Percentiles rank a stretch among this genome's conserved stretches.
Conservation (phyloP, 768 basidiomycete species). For the Xerocomellus intermedius region DNA sequence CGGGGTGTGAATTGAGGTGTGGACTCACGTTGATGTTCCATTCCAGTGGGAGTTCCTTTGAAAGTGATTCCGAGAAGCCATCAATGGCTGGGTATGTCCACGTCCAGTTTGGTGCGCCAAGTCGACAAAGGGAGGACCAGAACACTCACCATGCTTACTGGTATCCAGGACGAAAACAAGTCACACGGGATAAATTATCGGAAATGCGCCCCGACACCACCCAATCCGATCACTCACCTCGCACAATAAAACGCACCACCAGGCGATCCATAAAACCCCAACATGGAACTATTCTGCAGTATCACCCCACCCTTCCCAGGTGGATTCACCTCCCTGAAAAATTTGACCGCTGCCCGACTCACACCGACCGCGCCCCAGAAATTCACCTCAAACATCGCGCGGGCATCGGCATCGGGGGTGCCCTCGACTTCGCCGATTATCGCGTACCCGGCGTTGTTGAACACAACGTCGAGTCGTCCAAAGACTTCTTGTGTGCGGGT, state of each 20-base stretch:
- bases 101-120: not conserved
- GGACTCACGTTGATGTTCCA: slow-evolving; percentile 16
- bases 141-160: slow-evolving; percentile 5
- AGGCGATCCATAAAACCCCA: too few relatives aligned
- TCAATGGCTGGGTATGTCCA: slow-evolving; percentile 3
- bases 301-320: slow-evolving; percentile 4
- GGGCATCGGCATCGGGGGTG: slow-evolving; percentile 28
- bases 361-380: slow-evolving; percentile 17
- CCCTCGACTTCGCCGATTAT: slow-evolving; percentile 34
- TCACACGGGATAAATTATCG: not conserved
- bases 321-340: slow-evolving; percentile 34
- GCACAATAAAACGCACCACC: slow-evolving; percentile 5
- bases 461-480: slow-evolving; percentile 42
- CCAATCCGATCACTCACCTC: slow-evolving; percentile 1
- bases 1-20: not conserved
- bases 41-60: slow-evolving; percentile 6
- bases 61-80: not conserved
- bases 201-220: too few relatives aligned
- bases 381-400: slow-evolving; percentile 34
- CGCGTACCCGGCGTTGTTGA: slow-evolving; percentile 38
- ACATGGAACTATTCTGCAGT: slow-evolving; percentile 9
- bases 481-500: slow-evolving; percentile 29
- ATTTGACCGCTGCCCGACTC: slow-evolving; percentile 19
- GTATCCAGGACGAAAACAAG: not conserved
- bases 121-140: not conserved